Conservation (phyloP, 208 protist species). For the Trypanosoma vivax region DNA sequence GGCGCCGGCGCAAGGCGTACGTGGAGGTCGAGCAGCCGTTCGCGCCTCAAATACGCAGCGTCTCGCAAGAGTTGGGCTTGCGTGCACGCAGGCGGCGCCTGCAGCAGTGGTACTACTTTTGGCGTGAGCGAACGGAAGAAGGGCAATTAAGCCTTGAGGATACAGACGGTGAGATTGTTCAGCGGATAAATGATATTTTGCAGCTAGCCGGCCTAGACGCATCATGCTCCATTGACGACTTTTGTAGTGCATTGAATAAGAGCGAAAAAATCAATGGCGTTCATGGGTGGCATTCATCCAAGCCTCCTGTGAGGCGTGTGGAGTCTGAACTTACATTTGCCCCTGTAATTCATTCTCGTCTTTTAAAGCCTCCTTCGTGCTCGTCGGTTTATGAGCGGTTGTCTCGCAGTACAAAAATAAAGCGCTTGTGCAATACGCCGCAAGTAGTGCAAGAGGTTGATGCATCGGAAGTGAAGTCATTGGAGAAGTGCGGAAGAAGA, state of each 20-base stretch:
- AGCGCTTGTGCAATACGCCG: slow-evolving; percentile 23
- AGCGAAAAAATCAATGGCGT: slow-evolving; percentile 12
- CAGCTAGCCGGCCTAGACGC: not conserved
- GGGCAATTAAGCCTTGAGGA: not conserved
- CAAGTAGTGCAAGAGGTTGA: too few relatives aligned
- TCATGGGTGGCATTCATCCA: slow-evolving; percentile 14
- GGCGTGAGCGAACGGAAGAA: not conserved
- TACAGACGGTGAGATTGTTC: not conserved
- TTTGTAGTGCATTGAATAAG: slow-evolving; percentile 7
- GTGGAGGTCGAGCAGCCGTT: slow-evolving; percentile 3
- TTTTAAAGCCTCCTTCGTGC: slow-evolving; percentile 11
- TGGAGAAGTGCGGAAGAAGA: too few relatives aligned
- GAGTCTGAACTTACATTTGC: slow-evolving; percentile 40
- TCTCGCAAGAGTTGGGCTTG: slow-evolving; percentile 3
- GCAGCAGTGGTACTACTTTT: slow-evolving; percentile 18
- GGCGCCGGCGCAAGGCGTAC: not conserved
- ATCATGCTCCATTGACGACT: slow-evolving; percentile 1
- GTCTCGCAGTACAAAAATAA: slow-evolving; percentile 28
- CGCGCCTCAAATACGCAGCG: slow-evolving; percentile 8
- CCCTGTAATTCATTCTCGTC: slow-evolving; percentile 22
- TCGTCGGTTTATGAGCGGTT: slow-evolving; percentile 39
- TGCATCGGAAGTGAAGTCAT: too few relatives aligned
- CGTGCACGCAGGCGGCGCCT: slow-evolving; percentile 10
- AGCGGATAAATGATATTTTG: slow-evolving; percentile 16
- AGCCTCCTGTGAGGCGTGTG: slow-evolving; percentile 6